A percentile compares a stretch with the other conserved stretches of the same genome.
Conservation (phyloP, 345 rosid genomes). For the Ailanthus altissimus region DNA sequence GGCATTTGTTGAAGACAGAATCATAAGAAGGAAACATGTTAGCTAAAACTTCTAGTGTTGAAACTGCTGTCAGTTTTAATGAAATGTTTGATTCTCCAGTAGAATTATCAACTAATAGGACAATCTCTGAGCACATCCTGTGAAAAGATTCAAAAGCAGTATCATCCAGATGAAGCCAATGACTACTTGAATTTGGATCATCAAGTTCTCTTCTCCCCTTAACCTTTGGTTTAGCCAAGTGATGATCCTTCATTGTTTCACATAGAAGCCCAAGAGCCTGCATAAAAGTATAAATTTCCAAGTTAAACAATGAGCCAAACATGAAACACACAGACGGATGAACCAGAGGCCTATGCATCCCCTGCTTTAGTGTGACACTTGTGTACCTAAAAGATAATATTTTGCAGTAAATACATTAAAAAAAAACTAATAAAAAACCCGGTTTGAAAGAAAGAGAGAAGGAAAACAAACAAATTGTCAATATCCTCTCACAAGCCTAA, state of each 20-base stretch:
- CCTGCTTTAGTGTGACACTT: neutral
- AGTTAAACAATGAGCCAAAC: neutral
- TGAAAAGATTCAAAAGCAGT: constrained; percentile 52
- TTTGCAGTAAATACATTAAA: neutral
- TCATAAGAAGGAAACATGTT: constrained; percentile 61
- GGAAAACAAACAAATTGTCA: neutral
- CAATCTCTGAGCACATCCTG: constrained; percentile 65
- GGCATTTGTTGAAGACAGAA: constrained; percentile 70
- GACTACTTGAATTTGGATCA: constrained; percentile 30
- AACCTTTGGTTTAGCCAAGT: constrained; percentile 41
- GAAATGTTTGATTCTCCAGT: constrained; percentile 52
- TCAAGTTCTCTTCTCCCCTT: constrained; percentile 42
- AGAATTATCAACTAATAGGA: constrained; percentile 55
- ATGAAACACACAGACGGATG: neutral
- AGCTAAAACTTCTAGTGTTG: constrained; percentile 76
- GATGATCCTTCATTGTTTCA: constrained; percentile 58
- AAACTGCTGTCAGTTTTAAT: constrained; percentile 66
- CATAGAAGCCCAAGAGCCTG: constrained; percentile 85
- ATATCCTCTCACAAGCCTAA: neutral
- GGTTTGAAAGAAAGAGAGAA: neutral
- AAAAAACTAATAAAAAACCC: neutral
- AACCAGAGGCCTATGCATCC: neutral
- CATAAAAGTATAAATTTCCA: constrained; percentile 10
- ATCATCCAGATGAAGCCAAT: constrained; percentile 63
- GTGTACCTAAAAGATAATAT: neutral